A percentile compares a stretch with the other conserved stretches of the same genome.
Conservation (phyloP, 1,139 yeast genomes). For the Saccharomyces hybrid region DNA sequence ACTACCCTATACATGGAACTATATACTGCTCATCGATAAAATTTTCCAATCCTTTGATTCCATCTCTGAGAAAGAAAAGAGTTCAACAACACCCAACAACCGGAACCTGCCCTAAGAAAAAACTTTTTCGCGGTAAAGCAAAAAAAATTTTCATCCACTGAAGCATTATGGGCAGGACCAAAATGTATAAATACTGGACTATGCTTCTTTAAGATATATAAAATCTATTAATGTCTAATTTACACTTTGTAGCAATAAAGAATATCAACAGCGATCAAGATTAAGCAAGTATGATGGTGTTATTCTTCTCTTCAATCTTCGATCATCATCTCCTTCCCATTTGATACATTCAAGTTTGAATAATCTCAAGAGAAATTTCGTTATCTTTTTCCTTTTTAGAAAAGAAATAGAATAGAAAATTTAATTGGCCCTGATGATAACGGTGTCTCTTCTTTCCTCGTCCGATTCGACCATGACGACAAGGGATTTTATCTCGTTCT, state of each 20-base stretch:
- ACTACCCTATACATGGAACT: background rate
- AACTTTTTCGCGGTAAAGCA: background rate
- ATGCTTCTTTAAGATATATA: background rate
- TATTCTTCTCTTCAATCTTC: background rate
- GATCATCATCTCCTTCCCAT: background rate
- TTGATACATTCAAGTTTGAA: constrained; percentile 15
- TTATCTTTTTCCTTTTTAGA: background rate
- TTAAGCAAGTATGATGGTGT: background rate
- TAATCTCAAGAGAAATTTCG: constrained; percentile 10
- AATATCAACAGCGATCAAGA: background rate
- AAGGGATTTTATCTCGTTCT: constrained; percentile 45
- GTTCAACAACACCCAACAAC: background rate
- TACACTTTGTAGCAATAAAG: background rate
- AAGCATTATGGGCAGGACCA: background rate
- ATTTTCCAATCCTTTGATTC: background rate
- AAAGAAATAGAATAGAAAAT: background rate
- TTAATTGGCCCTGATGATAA: constrained; percentile 35
- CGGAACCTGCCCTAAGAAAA: background rate
- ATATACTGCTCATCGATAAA: background rate
- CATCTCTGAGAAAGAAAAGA: background rate
- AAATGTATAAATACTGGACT: background rate
- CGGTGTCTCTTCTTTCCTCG: constrained; percentile 72
- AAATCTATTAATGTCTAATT: background rate
- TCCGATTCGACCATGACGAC: constrained; percentile 92
- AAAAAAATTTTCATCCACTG: background rate